A percentile compares a stretch with the other conserved stretches of the same genome.
Conservation (phyloP, 2,329 filamentous ascomycete species). For the Phyllosticta paracitricarpa region DNA sequence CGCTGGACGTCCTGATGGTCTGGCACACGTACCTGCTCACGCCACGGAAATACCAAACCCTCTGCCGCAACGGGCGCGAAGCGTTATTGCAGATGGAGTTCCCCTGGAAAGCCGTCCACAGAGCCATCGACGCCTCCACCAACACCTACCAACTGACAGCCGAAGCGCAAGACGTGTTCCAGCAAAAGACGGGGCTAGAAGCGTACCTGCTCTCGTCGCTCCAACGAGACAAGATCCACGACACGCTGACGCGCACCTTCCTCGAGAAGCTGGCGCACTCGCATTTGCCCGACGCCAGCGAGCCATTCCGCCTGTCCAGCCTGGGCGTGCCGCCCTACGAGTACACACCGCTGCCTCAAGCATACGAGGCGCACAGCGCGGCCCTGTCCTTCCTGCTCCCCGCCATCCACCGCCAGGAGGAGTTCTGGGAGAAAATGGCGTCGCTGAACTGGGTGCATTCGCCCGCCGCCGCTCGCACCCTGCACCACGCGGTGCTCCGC, state of each 20-base stretch:
- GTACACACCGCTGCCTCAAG: constrained; percentile 5
- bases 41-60: constrained; percentile 1
- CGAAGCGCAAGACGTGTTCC: constrained; percentile 2
- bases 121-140: constrained; percentile 1
- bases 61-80: background rate
- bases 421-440: constrained; percentile 35
- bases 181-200: constrained; percentile 2
- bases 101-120: constrained; percentile 2
- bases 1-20: constrained; percentile 10
- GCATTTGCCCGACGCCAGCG: background rate
- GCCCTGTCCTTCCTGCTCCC: constrained; percentile 16
- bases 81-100: constrained; percentile 2
- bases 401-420: constrained; percentile 28
- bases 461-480: constrained; percentile 25
- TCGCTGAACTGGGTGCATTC: constrained; percentile 31
- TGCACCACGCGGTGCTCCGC: constrained; percentile 26
- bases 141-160: background rate
- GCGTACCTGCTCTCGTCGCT: constrained; percentile 1
- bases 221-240: background rate
- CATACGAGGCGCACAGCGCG: constrained; percentile 2
- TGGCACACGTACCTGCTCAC: constrained; percentile 7
- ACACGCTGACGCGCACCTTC: constrained; percentile 4
- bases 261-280: constrained; percentile 3
- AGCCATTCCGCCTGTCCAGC: background rate
- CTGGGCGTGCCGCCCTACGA: constrained; percentile 5